Base-by-base conservation (phyloP, 2,329 filamentous ascomycete genomes). In the Parascedosporium putredinis region DNA sequence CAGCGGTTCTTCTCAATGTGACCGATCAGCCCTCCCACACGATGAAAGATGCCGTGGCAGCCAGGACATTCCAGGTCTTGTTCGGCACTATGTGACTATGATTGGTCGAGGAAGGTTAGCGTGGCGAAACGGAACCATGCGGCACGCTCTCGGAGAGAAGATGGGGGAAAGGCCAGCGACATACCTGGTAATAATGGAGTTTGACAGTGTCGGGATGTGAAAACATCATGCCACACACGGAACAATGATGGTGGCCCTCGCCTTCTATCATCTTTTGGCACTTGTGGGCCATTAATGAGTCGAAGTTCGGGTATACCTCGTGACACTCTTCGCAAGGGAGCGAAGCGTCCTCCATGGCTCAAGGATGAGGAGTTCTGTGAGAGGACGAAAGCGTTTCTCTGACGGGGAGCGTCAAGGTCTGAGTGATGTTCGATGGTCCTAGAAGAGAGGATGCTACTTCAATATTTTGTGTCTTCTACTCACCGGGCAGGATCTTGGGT, bases 1-100 rank as follows among this genome's bases (percentile, higher is more conserved):
- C 75, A 79, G 1, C 64, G 49, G 22, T 62, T 57, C 2, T 54
- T 54, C 57, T 78, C 73, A 3, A 78, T 62, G 46, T 79, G 75
- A 1, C 52, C 33, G 48, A 77, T 65, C 31, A 75, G 64, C 0
- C 47, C 53, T 1, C 64, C 61, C 0, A 70, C 59, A 1, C 64
- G 61, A 1, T 27, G 44, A 50, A 74, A 76, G 1, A 59, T 59
- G 2, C 55, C 61, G 1, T 56, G 52, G 51, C 75, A 79, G 23
- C 69, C 45, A 59, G 18, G 20, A 33, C 49, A 45, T 20, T 40
- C 8, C 22, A 42, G 22, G 22, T 46, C 42, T 18, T 50, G 16
- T n/a, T n/a, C 18, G 23, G 47, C 34, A 53, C 43, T 50, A 58
- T 57, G 29, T 57, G 46, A 10, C 46, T 36, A 34, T 53, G 5